Percentiles rank a stretch among this genome's conserved stretches.
phyloP scores from a whole-genome alignment of 129 eudicot species.

The Helianthus tuberosus region DNA sequence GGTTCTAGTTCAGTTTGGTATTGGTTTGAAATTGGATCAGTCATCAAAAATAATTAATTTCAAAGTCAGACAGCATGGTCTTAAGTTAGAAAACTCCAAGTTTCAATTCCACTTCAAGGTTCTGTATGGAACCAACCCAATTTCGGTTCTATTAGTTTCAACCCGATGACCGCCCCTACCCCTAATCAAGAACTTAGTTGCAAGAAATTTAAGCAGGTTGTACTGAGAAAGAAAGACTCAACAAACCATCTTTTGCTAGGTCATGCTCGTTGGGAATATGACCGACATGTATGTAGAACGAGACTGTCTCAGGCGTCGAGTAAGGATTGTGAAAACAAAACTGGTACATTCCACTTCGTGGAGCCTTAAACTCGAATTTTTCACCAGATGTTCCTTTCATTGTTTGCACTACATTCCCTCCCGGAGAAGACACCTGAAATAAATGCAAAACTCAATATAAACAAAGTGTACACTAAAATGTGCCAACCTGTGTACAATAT shows the following conservation, averaged over 20 bases:
- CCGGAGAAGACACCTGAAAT: constrained; percentile 79
- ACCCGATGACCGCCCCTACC: too few species aligned
- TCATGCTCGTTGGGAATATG: constrained; percentile 88
- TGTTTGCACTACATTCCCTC: constrained; percentile 67
- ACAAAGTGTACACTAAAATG: neutral
- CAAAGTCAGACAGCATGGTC: neutral
- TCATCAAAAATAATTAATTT: neutral
- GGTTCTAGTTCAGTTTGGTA: neutral
- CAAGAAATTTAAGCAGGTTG: neutral
- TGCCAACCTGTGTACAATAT: too few species aligned
- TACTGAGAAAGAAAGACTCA: neutral
- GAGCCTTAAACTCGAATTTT: constrained; percentile 93
- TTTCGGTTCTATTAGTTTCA: neutral
- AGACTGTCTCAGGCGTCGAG: constrained; percentile 83
- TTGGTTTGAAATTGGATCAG: neutral
- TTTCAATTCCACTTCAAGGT: neutral
- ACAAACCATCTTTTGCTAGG: constrained; percentile 97
- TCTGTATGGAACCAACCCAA: neutral
- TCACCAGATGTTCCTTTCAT: constrained; percentile 90
- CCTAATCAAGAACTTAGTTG: neutral
- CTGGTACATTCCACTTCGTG: constrained; percentile 89
- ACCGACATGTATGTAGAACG: constrained; percentile 95
- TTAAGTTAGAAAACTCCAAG: neutral
- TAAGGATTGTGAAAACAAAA: constrained; percentile 93
- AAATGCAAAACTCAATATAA: constrained; percentile 24